Base-by-base conservation (phyloP, 164 flowering plant species). In the Malania oleifera region DNA sequence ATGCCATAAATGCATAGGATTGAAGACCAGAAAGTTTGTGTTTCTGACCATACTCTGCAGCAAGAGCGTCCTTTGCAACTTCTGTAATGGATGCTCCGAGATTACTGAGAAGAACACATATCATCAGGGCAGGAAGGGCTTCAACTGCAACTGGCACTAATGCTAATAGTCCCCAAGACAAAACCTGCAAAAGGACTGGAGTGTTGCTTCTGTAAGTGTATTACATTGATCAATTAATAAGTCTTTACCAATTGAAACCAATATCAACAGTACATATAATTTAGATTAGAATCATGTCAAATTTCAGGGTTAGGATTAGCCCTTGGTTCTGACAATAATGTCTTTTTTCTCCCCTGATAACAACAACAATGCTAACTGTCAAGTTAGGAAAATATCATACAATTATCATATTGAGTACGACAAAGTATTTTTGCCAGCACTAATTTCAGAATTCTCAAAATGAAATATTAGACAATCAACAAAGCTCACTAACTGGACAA, bases 21-120 rank as follows among this genome's bases (percentile, higher is more conserved):
- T 92, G 98, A 49, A 89, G 85, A 43, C 90, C 88, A 20, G 58
- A 59, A 24, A 78, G 57, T 59, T 65, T 77, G 63, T 76, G 67
- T 46, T 63, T 74, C 48, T 82, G 74, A 35, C 93, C 89, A 56
- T 80, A 86, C 56, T 89, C 98, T 7, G 96, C 90, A 35, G 85
- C 72, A 41, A 92, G 88, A 53, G 96, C 96, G 66, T 92, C 96
- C 55, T 79, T 80, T 35, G 96, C 91, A 46, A 92, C 96, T 74
- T 89, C 98, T 26, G 93, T 67, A 31, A 87, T 68, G 43, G 96
- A 84, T 53, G 96, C 96, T 31, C 98, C 98, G 45, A 87, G 74
- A 61, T 87, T 92, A 66, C 88, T 74, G 18, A 87, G 73, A 55
- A 89, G 83, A 53, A 85, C 87, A 61, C 83, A 85, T 8, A 77